phyloP scores from a whole-genome alignment of 1,284 basidiomycete genomes.

The Serendipita sp. region DNA sequence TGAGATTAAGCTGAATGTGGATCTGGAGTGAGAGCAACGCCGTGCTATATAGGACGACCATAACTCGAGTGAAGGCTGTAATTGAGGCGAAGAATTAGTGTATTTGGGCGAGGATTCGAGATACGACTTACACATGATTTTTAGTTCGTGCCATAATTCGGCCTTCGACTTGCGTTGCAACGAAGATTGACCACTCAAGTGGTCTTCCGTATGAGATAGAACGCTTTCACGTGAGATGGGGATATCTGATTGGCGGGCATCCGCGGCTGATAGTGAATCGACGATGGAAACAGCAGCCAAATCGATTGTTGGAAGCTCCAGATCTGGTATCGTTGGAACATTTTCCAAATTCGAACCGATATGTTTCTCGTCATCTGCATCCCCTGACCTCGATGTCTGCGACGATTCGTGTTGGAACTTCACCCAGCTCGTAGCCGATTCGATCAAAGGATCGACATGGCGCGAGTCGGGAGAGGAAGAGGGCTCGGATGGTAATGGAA shows the following conservation, averaged over 20 bases:
- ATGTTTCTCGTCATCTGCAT: background rate
- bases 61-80: conserved; percentile 68
- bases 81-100: background rate
- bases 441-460: conserved; percentile 16
- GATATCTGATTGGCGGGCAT: conserved; percentile 20
- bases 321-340: background rate
- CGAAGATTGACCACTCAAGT: background rate
- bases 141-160: conserved; percentile 73
- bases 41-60: conserved; percentile 71
- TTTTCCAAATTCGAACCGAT: background rate
- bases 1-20: conserved; percentile 65
- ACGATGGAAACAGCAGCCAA: background rate
- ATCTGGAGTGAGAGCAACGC: conserved; percentile 72
- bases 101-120: conserved; percentile 6
- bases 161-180: conserved; percentile 36
- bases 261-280: background rate
- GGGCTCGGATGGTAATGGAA: background rate
- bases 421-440: conserved; percentile 38
- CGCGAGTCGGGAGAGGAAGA: background rate
- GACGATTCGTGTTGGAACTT: conserved; percentile 18
- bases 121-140: conserved; percentile 50
- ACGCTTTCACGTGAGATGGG: conserved; percentile 11
- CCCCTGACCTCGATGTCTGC: background rate
- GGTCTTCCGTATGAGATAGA: background rate
- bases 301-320: conserved; percentile 1